Conservation (phyloP, 306 rosid genomes). For the Morella rubra region DNA sequence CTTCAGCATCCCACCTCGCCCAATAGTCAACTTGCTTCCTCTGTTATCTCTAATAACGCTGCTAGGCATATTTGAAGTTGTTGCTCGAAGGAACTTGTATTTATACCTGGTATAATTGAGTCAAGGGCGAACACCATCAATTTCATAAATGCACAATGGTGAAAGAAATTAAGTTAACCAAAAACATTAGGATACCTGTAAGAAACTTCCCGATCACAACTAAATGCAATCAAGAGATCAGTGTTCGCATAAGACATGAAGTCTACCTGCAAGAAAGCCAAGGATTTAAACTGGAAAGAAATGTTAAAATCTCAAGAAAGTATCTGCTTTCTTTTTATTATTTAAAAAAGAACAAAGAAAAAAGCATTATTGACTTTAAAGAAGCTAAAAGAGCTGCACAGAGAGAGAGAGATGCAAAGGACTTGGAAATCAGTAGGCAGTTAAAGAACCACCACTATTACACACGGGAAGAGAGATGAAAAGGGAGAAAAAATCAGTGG, state of each 20-base stretch:
- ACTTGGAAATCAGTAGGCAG: neutral
- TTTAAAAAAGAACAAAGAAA: neutral
- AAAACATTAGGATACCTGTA: constrained; percentile 44
- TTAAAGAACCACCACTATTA: neutral
- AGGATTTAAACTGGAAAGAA: neutral
- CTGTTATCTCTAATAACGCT: constrained; percentile 82
- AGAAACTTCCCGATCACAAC: constrained; percentile 68
- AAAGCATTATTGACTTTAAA: neutral
- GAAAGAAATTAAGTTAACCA: constrained; percentile 10
- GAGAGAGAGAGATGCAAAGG: neutral
- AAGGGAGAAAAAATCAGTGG: neutral
- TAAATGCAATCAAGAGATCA: constrained; percentile 82
- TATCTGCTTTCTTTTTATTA: neutral
- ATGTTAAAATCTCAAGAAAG: constrained; percentile 1
- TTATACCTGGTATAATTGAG: constrained; percentile 55
- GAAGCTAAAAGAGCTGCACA: neutral
- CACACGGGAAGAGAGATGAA: neutral
- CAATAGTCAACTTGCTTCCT: constrained; percentile 88
- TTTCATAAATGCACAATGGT: constrained; percentile 7
- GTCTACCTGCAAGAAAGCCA: constrained; percentile 60
- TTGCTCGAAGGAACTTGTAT: constrained; percentile 82
- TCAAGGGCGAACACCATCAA: constrained; percentile 15
- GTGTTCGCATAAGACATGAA: constrained; percentile 73
- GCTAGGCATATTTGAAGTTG: constrained; percentile 77
- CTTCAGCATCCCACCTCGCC: constrained; percentile 92